A percentile compares a stretch with the other conserved stretches of the same genome.
Evolutionary conservation across 441 rosid species (phyloP).

Genomic region (Populus hybrid): DNA sequence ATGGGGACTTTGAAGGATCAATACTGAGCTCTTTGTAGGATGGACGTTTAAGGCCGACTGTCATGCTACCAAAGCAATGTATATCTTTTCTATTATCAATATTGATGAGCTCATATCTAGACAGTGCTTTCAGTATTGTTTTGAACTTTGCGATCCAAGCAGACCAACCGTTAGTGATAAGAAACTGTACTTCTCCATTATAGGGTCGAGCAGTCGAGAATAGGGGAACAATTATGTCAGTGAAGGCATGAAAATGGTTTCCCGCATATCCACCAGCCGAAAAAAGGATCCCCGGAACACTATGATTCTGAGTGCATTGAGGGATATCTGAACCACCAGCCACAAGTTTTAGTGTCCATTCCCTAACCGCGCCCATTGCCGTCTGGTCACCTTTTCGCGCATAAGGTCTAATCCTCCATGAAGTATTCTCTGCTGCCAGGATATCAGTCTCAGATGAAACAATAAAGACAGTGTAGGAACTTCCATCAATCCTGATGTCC

Average conservation of each 20-base stretch:
- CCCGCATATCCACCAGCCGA: conserved; percentile 74
- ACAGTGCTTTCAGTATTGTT: conserved; percentile 38
- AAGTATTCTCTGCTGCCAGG: conserved; percentile 19
- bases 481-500: conserved; percentile 44
- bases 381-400: conserved; percentile 42
- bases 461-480: conserved; percentile 32
- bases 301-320: conserved; percentile 38
- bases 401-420: conserved; percentile 47
- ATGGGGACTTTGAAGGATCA: conserved; percentile 45
- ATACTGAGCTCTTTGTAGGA: conserved; percentile 50
- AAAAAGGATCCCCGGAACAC: conserved; percentile 64
- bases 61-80: conserved; percentile 56
- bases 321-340: conserved; percentile 22
- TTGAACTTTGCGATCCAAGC: conserved; percentile 51
- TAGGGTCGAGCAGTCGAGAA: conserved; percentile 54
- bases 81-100: conserved; percentile 44
- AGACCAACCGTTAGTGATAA: conserved; percentile 42
- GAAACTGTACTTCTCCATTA: conserved; percentile 55
- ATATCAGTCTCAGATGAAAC: conserved; percentile 23
- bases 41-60: conserved; percentile 58
- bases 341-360: conserved; percentile 55
- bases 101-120: conserved; percentile 48
- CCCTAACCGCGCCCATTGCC: conserved; percentile 50
- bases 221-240: conserved; percentile 66
- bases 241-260: conserved; percentile 78